A percentile compares a stretch with the other conserved stretches of the same genome.
These are phyloP conservation scores for Actinomortierella wolfii DNA, from an alignment of 371 early-diverging fungal genomes.

Conservation along the genomic window DNA sequence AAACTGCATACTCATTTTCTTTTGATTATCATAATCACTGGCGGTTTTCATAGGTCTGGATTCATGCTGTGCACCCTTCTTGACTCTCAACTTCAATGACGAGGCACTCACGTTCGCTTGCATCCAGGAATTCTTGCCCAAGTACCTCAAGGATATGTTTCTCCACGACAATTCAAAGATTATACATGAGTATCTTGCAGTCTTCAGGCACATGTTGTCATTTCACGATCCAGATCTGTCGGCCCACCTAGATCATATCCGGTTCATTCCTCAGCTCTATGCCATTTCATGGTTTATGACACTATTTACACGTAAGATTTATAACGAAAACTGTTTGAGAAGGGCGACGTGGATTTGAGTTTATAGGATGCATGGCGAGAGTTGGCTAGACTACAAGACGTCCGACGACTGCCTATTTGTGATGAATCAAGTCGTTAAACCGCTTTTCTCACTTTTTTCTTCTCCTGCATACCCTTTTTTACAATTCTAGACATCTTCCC, in stretches of 20 bases:
- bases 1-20: too few species aligned
- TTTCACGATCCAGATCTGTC: constrained; percentile 80
- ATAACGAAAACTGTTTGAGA: background rate
- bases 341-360: too few species aligned
- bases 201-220: constrained; percentile 67
- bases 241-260: constrained; percentile 64
- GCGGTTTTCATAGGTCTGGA: constrained; percentile 60
- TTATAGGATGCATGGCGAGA: too few species aligned
- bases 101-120: constrained; percentile 75
- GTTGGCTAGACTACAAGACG: background rate
- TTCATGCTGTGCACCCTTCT: constrained; percentile 79
- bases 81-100: constrained; percentile 74
- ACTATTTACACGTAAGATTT: constrained; percentile 74
- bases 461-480: constrained; percentile 2
- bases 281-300: constrained; percentile 89
- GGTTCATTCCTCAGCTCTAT: constrained; percentile 75
- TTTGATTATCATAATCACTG: constrained; percentile 1
- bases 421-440: background rate
- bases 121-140: constrained; percentile 66
- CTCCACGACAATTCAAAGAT: constrained; percentile 70
- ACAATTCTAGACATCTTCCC: constrained; percentile 71
- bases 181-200: constrained; percentile 67
- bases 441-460: background rate
- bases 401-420: background rate
- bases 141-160: constrained; percentile 72